A percentile compares a stretch with the other conserved stretches of the same genome.
Conservation (phyloP, 129 eudicot genomes). For the Helianthus tuberosus region DNA sequence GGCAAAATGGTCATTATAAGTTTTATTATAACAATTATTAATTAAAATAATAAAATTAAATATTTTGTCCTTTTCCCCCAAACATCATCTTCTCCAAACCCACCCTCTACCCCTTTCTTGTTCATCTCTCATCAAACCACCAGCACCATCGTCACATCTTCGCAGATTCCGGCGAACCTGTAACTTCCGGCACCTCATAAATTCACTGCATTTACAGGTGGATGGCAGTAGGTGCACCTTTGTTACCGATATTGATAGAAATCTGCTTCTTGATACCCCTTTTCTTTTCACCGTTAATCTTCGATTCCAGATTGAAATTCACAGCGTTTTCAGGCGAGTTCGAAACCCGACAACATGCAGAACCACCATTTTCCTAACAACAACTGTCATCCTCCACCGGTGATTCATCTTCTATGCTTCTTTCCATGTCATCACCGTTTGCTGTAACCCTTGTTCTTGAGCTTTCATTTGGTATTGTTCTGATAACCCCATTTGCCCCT, state of each 20-base stretch:
- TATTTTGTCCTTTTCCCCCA: too few species aligned
- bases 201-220: too few species aligned
- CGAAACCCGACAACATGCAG: conserved; percentile 63
- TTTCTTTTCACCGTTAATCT: conserved; percentile 38
- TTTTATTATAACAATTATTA: too few species aligned
- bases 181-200: too few species aligned
- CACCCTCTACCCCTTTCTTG: too few species aligned
- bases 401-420: conserved; percentile 40
- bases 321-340: conserved; percentile 40
- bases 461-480: conserved; percentile 84
- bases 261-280: conserved; percentile 58
- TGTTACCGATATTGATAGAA: conserved; percentile 45
- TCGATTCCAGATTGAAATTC: conserved; percentile 30
- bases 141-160: too few species aligned
- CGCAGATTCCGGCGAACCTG: too few species aligned
- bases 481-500: conserved; percentile 98
- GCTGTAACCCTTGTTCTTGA: conserved; percentile 62
- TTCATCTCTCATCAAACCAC: too few species aligned
- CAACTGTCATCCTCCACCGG: conserved; percentile 48
- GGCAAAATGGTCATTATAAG: too few species aligned
- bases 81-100: too few species aligned
- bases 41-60: too few species aligned
- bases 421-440: conserved; percentile 45
- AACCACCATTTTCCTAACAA: conserved; percentile 59
- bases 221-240: conserved; percentile 27